Base-by-base conservation (phyloP, 805 yeast species). In the Cephaloascus albidus region DNA sequence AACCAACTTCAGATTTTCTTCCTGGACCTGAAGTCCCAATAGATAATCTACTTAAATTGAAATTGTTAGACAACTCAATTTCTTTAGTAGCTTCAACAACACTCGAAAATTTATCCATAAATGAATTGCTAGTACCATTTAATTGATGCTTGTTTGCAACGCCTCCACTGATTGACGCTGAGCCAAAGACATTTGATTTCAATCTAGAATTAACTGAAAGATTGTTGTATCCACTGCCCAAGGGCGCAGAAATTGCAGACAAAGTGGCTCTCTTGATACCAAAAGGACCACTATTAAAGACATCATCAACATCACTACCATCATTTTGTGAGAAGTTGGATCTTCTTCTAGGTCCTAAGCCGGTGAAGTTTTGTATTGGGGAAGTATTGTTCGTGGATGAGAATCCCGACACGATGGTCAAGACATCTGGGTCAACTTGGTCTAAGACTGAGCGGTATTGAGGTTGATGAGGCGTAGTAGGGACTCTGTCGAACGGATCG, bases 61-160 rank as follows among this genome's bases (percentile, higher is more conserved):
- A 50, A 10, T 68, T 70, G 38, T 63, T 62, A 17, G 70, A 51
- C 12, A 70, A 47, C 47, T 79, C 85, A 35, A 78, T 65, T 46
- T 80, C 87, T 49, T 82, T 65, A 0, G 87, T 80, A 36, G 82
- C 81, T 41, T 80, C 85, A 4, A 83, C 81, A 15, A 80, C 81
- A 2, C 76, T 63, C 4, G 81, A 64, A 50, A 80, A 80, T 56
- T 78, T 78, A 45, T 76, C 80, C 44, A 80, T 59, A 49, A 80
- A 80, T 37, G 74, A 63, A n/a, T n/a, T n/a, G 16, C 67, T 61
- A 5, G 57, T 35, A 23, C 45, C 47, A 43, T 51, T 45, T 41
- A 50, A 60, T 38, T 40, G 35, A 37, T 66, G 72, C 43, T 72
- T 58, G 41, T 56, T 62, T 28, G 72, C 68, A 33, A 68, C 67